phyloP scores from a whole-genome alignment of 495 filamentous ascomycete species.

The Podospora sp. region DNA sequence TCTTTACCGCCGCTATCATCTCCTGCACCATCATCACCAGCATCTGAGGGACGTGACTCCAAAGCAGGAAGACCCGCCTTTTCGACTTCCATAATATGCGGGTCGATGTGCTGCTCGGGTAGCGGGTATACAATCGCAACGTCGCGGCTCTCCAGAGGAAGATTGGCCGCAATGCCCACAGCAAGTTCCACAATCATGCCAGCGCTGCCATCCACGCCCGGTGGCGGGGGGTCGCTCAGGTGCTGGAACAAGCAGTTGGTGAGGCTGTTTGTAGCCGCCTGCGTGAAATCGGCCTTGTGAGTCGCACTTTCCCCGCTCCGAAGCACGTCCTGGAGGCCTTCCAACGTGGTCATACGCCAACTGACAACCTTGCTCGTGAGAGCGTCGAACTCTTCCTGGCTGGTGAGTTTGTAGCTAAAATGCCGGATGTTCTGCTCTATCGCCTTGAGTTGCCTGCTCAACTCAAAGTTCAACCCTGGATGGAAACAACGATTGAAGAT shows the following conservation, averaged over 20 bases:
- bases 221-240: slow-evolving; percentile 72
- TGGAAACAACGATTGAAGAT: slow-evolving; percentile 92
- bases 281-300: slow-evolving; percentile 65
- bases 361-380: slow-evolving; percentile 83
- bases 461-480: slow-evolving; percentile 71
- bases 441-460: slow-evolving; percentile 77
- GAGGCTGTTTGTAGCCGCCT: slow-evolving; percentile 69
- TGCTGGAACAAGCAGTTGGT: slow-evolving; percentile 68
- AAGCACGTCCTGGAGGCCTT: slow-evolving; percentile 78
- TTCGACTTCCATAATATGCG: slow-evolving; percentile 83
- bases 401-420: slow-evolving; percentile 66
- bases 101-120: slow-evolving; percentile 67
- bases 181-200: slow-evolving; percentile 93
- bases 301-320: slow-evolving; percentile 64
- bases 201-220: slow-evolving; percentile 77
- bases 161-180: slow-evolving; percentile 78
- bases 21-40: slow-evolving; percentile 41
- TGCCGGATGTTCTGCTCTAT: slow-evolving; percentile 89
- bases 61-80: slow-evolving; percentile 70
- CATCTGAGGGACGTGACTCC: slow-evolving; percentile 55
- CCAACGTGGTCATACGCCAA: slow-evolving; percentile 92
- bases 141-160: slow-evolving; percentile 90
- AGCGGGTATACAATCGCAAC: slow-evolving; percentile 82
- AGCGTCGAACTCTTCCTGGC: slow-evolving; percentile 87
- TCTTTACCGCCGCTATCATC: slow-evolving; percentile 52